Base-by-base conservation (phyloP, 306 rosid species). In the Dalbergia oliveri region DNA sequence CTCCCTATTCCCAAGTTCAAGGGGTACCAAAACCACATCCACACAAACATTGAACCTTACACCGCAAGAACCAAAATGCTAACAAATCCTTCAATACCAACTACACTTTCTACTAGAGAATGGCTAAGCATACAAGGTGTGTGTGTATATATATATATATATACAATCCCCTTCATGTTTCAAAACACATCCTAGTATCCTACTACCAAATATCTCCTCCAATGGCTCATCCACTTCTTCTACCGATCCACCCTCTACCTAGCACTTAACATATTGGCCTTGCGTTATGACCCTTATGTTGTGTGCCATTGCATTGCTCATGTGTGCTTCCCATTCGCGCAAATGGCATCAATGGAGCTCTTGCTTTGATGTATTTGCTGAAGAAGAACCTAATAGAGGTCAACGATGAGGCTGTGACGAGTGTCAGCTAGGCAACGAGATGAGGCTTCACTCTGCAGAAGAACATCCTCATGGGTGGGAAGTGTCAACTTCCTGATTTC, bases 401-500 rank as follows among this genome's bases (percentile, higher is more conserved):
- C 66, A 68, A 80, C 79, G 81, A 81, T 6, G 84, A 87, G 60
- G 76, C 65, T 3, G 77, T 79, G 71, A 60, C 67, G 8, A 64
- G 81, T 9, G 85, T 74, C 16, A 51, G 72, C 19, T 66, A 74
- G n/a, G 19, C 84, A 85, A 34, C 83, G 78, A 78, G 86, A 80
- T 33, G 88, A 75, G 71, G 86, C 34, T 81, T 82, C 98, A 4
- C 53, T 93, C 14, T 91, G 99, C 91, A 90, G 84, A 93, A 88
- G 90, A 95, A 93, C 79, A 95, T 95, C 10, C 90, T 93, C 15
- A 93, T 93, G 98, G 98, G 99, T 0, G 98, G 98, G 6, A 90
- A 93, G 87, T 93, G 99, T 18, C 89, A 95, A 70, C 93, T 95
- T n/a, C 99, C 97, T 0, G 97, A 95, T 70, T 95, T 88, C 76